Evolutionary conservation across 108 stramenopile species (phyloP), one percentile per base, ranked within the genome.

Genomic region (Cylindrotheca closterium): DNA sequence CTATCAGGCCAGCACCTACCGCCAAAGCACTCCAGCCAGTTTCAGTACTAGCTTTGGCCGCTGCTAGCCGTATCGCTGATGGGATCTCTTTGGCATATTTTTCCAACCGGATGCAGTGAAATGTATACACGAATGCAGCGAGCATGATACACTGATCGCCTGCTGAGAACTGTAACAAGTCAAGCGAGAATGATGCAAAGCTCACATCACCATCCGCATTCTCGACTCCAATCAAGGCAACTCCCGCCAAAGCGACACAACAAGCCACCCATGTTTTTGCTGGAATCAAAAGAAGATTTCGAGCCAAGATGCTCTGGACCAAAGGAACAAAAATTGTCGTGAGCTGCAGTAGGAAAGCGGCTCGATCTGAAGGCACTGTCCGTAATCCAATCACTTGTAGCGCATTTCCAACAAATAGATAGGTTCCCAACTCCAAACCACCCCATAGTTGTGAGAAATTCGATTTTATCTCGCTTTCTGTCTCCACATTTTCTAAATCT

Each of bases 331-430:
- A 82, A 21, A 89, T 70, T 1, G 91, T 92, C 28, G 91, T 91
- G 10, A 91, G 73, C 61, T 94, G 89, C 18, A 94, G 79, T 47
- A 94, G 70, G 68, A 94, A 91, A 18, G 87, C 91, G 8, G 88
- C 89, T 45, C 84, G 73, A 59, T 87, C 89, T 8, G 93, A 86
- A 23, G 84, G 79, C 30, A 89, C 77, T 25, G 86, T 88, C 60
- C 87, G 72, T 46, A 94, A 63, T 17, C 89, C 93, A 18, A 88
- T 47, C 0, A 94, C 87, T 68, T 94, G 93, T 22, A 89, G 46
- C 5, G 68, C 66, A 73, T 94, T 94, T 8, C 86, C 93, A 5
- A 89, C 26, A 75, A 91, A 94, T 8, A 94, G 74, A 66, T 94
- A 94, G 1, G 71, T 56, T 21, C 89, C 89, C 63, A 94, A 66